Conservation (phyloP, 148 eudicot genomes). For the Diospyros lotus region DNA sequence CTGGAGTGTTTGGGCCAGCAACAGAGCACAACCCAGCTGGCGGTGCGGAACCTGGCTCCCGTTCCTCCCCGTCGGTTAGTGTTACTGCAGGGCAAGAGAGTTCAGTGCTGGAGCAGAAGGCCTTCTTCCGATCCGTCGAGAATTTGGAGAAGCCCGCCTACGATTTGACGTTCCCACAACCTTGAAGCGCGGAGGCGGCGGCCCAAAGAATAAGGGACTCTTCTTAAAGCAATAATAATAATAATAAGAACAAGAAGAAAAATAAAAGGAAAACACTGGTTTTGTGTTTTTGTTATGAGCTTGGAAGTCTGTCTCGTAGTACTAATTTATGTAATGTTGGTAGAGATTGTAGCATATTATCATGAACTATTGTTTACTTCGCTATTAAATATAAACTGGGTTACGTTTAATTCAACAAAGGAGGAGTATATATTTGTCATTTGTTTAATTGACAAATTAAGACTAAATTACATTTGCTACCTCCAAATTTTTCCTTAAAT, state of each 20-base stretch:
- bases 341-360: neutral
- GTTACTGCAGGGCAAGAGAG: conserved; percentile 12
- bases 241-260: neutral
- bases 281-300: neutral
- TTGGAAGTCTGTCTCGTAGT: neutral
- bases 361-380: neutral
- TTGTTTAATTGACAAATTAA: too few relatives aligned
- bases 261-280: neutral
- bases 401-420: too few relatives aligned
- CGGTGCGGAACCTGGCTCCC: conserved; percentile 13
- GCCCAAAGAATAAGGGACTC: too few relatives aligned
- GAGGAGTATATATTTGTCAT: too few relatives aligned
- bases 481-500: too few relatives aligned
- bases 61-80: conserved; percentile 17
- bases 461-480: too few relatives aligned
- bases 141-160: conserved; percentile 53
- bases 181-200: neutral
- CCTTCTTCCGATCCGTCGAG: conserved; percentile 80
- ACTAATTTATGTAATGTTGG: neutral
- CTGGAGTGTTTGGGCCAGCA: conserved; percentile 82
- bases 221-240: too few relatives aligned
- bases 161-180: conserved; percentile 1
- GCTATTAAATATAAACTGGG: neutral
- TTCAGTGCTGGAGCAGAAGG: conserved; percentile 77
- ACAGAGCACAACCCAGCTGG: conserved; percentile 23